Evolutionary conservation across 2,329 filamentous ascomycete species (phyloP).

Genomic region (Fusarium sp.): DNA sequence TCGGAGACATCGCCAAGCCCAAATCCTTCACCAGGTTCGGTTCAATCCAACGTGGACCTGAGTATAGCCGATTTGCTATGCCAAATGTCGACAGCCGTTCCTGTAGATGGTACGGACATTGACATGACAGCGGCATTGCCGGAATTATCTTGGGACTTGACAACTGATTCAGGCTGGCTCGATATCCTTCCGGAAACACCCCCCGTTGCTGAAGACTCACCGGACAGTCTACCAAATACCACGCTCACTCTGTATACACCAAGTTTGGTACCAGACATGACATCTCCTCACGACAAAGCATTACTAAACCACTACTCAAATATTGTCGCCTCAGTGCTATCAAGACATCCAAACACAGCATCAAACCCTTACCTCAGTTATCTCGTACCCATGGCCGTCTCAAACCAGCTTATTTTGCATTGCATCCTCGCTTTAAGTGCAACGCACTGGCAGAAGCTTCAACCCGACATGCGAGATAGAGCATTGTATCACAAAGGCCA

Average conservation of each 20-base stretch:
- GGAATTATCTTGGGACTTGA: not conserved
- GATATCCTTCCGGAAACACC: not conserved
- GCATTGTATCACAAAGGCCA: constrained; percentile 4
- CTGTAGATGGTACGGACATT: not conserved
- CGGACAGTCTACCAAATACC: not conserved
- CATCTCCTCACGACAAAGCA: constrained; percentile 2
- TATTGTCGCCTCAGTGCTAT: not conserved
- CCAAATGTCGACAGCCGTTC: not conserved
- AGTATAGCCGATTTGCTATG: not conserved
- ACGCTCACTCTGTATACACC: constrained; percentile 2
- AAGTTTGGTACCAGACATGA: not conserved
- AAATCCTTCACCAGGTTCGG: not conserved
- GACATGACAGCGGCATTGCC: not conserved
- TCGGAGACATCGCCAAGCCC: not conserved
- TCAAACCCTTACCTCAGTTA: constrained; percentile 3
- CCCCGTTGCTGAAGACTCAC: not conserved
- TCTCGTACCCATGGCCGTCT: not conserved
- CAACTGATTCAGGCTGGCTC: not conserved
- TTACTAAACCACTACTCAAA: constrained; percentile 1
- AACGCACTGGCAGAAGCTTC: constrained; percentile 7
- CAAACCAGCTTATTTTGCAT: not conserved
- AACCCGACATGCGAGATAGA: constrained; percentile 1
- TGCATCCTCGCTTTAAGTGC: not conserved
- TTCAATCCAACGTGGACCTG: not conserved
- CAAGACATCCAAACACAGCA: not conserved